Evolutionary conservation across 257 asterid genomes (phyloP).

Genomic region (Misopates orontium): DNA sequence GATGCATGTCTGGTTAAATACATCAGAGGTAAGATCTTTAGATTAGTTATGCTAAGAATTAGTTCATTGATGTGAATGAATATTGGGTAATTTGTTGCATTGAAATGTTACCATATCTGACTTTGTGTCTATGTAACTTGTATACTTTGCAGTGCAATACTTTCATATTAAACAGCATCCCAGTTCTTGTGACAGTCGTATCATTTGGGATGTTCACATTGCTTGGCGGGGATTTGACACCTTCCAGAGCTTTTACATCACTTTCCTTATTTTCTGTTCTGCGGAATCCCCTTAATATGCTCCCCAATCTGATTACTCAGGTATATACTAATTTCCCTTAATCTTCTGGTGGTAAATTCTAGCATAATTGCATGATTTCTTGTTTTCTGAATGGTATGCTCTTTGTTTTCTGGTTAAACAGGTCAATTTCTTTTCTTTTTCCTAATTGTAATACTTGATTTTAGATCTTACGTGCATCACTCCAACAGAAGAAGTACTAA

Average conservation of each 20-base stretch:
- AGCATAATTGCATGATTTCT: neutral
- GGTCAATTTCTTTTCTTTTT: neutral
- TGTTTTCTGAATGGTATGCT: neutral
- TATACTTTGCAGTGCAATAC: conserved; percentile 66
- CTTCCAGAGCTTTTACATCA: conserved; percentile 87
- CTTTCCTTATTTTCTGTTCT: conserved; percentile 79
- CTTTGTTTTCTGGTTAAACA: conserved; percentile 16
- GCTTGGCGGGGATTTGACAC: conserved; percentile 84
- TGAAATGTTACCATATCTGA: conserved; percentile 25
- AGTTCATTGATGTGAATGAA: conserved; percentile 20
- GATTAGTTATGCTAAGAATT: conserved; percentile 4
- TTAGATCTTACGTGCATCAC: neutral
- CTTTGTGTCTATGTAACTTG: conserved; percentile 21
- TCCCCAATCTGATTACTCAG: conserved; percentile 88
- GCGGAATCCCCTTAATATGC: conserved; percentile 74
- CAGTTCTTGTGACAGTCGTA: conserved; percentile 80
- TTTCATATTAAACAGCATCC: conserved; percentile 77
- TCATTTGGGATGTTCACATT: conserved; percentile 81
- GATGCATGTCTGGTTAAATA: neutral
- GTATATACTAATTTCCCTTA: conserved; percentile 37
- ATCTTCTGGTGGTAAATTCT: conserved; percentile 6
- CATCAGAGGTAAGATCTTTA: neutral
- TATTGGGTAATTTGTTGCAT: conserved; percentile 2
- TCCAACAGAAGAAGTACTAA: neutral
- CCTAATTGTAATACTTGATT: neutral